Conservation (phyloP, 2,329 filamentous ascomycete genomes). For the Cadophora sp. region DNA sequence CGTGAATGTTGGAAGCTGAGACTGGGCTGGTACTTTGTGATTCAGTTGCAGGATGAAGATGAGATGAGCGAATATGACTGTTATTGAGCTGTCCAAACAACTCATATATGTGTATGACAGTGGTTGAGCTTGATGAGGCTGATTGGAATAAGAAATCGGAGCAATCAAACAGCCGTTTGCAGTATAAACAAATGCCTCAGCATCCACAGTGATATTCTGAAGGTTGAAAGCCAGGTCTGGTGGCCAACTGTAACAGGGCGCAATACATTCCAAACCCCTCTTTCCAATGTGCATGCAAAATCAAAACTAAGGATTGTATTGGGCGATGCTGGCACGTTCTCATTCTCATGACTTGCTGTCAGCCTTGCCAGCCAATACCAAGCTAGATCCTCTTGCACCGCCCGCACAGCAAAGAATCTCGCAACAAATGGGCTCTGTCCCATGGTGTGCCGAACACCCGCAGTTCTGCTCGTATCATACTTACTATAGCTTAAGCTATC, state of each 20-base stretch:
- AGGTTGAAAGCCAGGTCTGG: neutral
- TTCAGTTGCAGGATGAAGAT: neutral
- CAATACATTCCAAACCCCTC: neutral
- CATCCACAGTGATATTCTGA: neutral
- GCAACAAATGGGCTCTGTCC: conserved; percentile 3
- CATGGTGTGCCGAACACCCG: conserved; percentile 1
- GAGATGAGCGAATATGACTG: neutral
- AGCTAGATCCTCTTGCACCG: conserved; percentile 6
- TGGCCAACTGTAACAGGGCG: conserved; percentile 1
- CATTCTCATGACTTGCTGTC: neutral
- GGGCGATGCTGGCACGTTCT: neutral
- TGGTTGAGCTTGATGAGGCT: conserved; percentile 13
- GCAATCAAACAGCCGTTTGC: neutral
- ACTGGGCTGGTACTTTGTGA: too few relatives aligned
- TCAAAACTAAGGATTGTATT: neutral
- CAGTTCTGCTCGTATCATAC: conserved; percentile 3
- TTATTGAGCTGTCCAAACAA: neutral
- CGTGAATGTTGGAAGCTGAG: neutral
- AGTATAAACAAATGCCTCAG: conserved; percentile 2
- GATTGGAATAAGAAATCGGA: neutral
- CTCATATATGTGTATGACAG: conserved; percentile 6
- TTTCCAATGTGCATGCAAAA: neutral
- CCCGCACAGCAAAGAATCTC: neutral
- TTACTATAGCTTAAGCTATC: neutral
- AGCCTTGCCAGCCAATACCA: neutral